A percentile compares a stretch with the other conserved stretches of the same genome.
These are phyloP conservation scores for Colletotrichum cereale DNA, from an alignment of 2,329 filamentous ascomycete genomes.

Conservation along the genomic window DNA sequence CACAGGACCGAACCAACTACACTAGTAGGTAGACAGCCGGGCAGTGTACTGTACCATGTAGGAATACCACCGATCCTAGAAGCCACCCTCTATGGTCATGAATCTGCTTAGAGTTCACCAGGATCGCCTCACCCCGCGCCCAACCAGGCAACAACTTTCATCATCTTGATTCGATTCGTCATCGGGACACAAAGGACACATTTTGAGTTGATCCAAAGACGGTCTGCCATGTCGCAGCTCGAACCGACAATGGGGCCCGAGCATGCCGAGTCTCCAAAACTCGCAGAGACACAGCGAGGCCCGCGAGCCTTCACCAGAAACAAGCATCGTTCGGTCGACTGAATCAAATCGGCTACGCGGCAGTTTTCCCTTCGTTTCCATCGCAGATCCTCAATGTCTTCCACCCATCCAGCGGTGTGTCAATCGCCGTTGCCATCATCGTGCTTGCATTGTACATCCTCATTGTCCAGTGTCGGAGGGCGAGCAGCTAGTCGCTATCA, in stretches of 20 bases:
- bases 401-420: constrained; percentile 13
- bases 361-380: constrained; percentile 20
- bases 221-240: background rate
- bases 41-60: background rate
- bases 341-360: constrained; percentile 29
- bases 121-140: constrained; percentile 13
- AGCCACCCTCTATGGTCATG: background rate
- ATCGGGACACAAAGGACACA: constrained; percentile 9
- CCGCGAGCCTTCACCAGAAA: constrained; percentile 8
- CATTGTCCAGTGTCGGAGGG: constrained; percentile 15
- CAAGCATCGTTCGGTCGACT: constrained; percentile 26
- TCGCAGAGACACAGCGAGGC: constrained; percentile 2
- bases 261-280: constrained; percentile 17
- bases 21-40: background rate
- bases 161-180: constrained; percentile 22
- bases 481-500: constrained; percentile 1
- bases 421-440: constrained; percentile 1
- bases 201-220: background rate
- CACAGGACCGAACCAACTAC: background rate
- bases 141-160: constrained; percentile 16
- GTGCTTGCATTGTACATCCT: background rate
- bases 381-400: background rate
- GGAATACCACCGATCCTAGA: background rate
- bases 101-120: background rate
- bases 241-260: constrained; percentile 17